Base-by-base conservation (phyloP, 495 filamentous ascomycete species). In the Viridothelium virens region DNA sequence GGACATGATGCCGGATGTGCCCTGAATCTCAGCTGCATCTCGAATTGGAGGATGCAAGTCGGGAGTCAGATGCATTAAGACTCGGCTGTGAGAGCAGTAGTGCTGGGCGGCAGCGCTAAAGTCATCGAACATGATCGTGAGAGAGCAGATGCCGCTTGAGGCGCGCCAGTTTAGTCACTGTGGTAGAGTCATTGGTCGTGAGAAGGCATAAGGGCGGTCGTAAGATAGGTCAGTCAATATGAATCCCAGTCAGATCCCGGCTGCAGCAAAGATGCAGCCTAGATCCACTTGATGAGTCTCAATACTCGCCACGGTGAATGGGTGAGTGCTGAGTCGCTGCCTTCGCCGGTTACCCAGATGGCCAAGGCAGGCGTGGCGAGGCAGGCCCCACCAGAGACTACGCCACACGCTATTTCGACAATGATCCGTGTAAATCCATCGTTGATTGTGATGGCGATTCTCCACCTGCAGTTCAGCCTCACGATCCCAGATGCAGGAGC, bases 391-490 rank as follows among this genome's bases (percentile, higher is more conserved):
- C 18, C 33, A 53, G n/a, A 5, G 11, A 9, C 48, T 5, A 10
- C 31, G 53, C 3, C 3, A 18, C 53, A 34, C 31, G 18, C 31
- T 59, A 3, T 36, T 59, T 59, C 18, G 18, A 53, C n/a, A 9
- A 2, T 59, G 5, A 59, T 18, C 25, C 25, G 25, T 25, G 25
- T 25, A 25, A 25, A 25, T 25, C 25, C 25, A 25, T 25, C 25
- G 25, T 25, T 25, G 25, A 25, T 25, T 25, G 25, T 25, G 25
- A 25, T 25, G 25, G 25, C 25, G 25, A 25, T 25, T 25, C 25
- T 59, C 53, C 53, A 59, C 53, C 31, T 59, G 53, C 53, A 36
- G 7, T 59, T 59, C 53, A 59, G 53, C 53, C 53, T 59, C 53
- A 34, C 53, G 3, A 10, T 59, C 25, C 53, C n/a, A 14, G 11